Conservation (phyloP, 2,329 filamentous ascomycete species). For the Ustilaginoidea virens region DNA sequence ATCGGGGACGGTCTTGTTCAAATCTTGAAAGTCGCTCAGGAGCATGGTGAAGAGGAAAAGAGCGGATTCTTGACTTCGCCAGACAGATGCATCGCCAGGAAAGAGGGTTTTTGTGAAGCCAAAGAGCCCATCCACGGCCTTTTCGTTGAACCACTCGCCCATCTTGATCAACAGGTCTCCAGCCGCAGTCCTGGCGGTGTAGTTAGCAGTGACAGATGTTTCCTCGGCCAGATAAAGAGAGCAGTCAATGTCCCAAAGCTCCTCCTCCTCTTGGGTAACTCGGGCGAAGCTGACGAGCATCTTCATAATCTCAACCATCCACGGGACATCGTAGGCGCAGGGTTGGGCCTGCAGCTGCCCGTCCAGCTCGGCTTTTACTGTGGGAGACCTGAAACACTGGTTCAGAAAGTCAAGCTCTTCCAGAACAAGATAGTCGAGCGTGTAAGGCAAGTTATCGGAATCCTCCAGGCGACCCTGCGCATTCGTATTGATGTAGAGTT, state of each 20-base stretch:
- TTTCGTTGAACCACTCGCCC: constrained; percentile 71
- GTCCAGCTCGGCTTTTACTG: constrained; percentile 80
- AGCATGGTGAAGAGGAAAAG: constrained; percentile 78
- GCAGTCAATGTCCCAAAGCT: constrained; percentile 90
- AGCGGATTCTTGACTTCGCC: constrained; percentile 60
- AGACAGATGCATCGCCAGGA: constrained; percentile 30
- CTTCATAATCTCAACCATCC: constrained; percentile 80
- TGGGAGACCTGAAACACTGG: constrained; percentile 72
- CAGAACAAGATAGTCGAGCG: constrained; percentile 79
- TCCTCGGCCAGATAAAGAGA: constrained; percentile 93
- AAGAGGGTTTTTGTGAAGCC: constrained; percentile 64
- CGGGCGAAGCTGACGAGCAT: constrained; percentile 74
- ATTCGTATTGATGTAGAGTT: constrained; percentile 74
- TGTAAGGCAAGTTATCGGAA: constrained; percentile 82
- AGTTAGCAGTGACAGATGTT: constrained; percentile 87
- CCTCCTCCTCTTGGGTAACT: constrained; percentile 85
- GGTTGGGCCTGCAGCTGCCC: constrained; percentile 51
- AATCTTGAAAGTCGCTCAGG: constrained; percentile 68
- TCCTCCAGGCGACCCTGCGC: constrained; percentile 81
- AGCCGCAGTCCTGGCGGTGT: constrained; percentile 83
- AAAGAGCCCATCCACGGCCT: constrained; percentile 64
- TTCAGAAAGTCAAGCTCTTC: constrained; percentile 95
- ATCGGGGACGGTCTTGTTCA: constrained; percentile 52
- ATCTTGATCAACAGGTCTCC: constrained; percentile 87
- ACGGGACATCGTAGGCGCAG: constrained; percentile 49